Conservation (phyloP, 1,284 basidiomycete genomes). For the Naganishia sp. region DNA sequence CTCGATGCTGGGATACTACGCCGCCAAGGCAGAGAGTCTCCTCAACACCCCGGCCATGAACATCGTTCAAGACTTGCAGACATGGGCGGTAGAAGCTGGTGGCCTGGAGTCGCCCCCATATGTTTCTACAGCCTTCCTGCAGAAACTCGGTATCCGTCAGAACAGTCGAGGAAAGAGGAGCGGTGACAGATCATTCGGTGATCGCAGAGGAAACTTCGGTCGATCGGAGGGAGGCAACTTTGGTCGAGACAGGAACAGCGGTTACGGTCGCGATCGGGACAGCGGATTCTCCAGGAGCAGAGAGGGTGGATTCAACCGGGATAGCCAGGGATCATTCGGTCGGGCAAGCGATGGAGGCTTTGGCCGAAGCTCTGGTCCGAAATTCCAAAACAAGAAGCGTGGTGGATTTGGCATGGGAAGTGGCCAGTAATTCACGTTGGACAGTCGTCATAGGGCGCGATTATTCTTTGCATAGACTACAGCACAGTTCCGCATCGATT, state of each 20-base stretch:
- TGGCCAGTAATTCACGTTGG: neutral
- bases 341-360: slow-evolving; percentile 9
- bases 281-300: slow-evolving; percentile 4
- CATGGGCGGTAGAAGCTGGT: slow-evolving; percentile 64
- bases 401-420: slow-evolving; percentile 19
- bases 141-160: slow-evolving; percentile 48
- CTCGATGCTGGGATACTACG: slow-evolving; percentile 76
- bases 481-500: slow-evolving; percentile 12
- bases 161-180: neutral
- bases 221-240: slow-evolving; percentile 8
- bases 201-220: slow-evolving; percentile 1
- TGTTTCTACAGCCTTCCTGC: slow-evolving; percentile 59
- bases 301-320: slow-evolving; percentile 7
- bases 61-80: slow-evolving; percentile 65
- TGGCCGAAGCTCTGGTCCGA: slow-evolving; percentile 4
- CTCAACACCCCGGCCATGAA: slow-evolving; percentile 56
- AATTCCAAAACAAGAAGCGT: slow-evolving; percentile 19
- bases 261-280: slow-evolving; percentile 11
- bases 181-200: neutral
- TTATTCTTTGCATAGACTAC: slow-evolving; percentile 1
- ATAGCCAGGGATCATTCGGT: slow-evolving; percentile 4
- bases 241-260: slow-evolving; percentile 4
- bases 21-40: slow-evolving; percentile 56
- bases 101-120: slow-evolving; percentile 60
- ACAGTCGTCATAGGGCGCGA: no score